Conservation (phyloP, 306 rosid genomes). For the Inga laurina region DNA sequence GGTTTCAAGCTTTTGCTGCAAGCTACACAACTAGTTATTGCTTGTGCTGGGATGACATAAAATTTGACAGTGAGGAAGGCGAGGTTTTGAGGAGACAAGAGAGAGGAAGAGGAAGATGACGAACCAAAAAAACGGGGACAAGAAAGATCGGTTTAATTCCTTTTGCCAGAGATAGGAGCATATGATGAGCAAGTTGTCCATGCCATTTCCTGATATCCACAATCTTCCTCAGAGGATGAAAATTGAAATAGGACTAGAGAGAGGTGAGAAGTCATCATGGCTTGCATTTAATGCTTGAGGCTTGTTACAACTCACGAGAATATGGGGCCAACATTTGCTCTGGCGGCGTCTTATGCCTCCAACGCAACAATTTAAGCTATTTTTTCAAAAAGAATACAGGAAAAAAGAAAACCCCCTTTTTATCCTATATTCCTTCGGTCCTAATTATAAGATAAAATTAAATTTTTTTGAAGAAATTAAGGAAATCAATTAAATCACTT, state of each 20-base stretch:
- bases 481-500: too few species aligned
- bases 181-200: neutral
- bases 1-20: neutral
- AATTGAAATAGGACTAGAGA: neutral
- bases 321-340: neutral
- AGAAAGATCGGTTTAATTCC: neutral
- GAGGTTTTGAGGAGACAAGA: neutral
- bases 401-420: too few species aligned
- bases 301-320: neutral
- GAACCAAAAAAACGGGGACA: neutral
- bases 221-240: neutral
- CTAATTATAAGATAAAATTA: too few species aligned
- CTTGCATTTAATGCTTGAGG: neutral
- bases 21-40: neutral
- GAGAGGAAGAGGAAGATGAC: neutral
- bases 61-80: too few species aligned
- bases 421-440: too few species aligned
- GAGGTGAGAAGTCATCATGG: neutral
- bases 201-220: neutral
- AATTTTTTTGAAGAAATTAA: too few species aligned
- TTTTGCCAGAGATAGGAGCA: neutral
- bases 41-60: too few species aligned
- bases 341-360: neutral
- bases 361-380: neutral
- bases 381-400: too few species aligned